These are phyloP conservation scores for Pseudozyma pruni DNA, from an alignment of 1,284 basidiomycete genomes.

Conservation along the genomic window DNA sequence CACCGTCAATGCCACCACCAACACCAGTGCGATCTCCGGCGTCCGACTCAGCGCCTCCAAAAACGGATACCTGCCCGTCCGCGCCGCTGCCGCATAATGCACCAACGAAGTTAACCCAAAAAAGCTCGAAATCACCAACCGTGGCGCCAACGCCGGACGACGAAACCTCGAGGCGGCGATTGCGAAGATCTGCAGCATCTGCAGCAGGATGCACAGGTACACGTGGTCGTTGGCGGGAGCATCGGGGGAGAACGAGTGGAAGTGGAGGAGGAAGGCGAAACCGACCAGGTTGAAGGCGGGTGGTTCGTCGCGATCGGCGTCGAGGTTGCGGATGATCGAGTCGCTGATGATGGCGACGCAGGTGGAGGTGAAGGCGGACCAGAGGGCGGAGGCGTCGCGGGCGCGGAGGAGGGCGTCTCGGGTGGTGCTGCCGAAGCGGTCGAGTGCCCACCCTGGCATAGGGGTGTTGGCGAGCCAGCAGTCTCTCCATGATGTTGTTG, in stretches of 20 bases:
- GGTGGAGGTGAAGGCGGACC: slow-evolving; percentile 48
- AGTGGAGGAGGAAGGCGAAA: slow-evolving; percentile 59
- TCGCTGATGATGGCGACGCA: slow-evolving; percentile 47
- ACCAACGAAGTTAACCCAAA: slow-evolving; percentile 47
- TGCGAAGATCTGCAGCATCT: slow-evolving; percentile 53
- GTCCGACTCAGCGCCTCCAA: slow-evolving; percentile 54
- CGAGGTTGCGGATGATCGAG: slow-evolving; percentile 46
- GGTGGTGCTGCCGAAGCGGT: slow-evolving; percentile 32
- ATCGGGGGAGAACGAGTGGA: slow-evolving; percentile 52
- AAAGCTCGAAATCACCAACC: slow-evolving; percentile 49
- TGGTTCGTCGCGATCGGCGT: slow-evolving; percentile 52
- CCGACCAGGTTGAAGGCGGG: slow-evolving; percentile 62
- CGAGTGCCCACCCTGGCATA: slow-evolving; percentile 32
- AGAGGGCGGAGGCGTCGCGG: slow-evolving; percentile 41
- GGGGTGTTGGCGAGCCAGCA: slow-evolving; percentile 41
- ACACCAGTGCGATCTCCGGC: slow-evolving; percentile 49
- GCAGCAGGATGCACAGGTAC: slow-evolving; percentile 56
- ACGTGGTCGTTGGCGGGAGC: slow-evolving; percentile 56
- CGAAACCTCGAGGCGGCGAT: slow-evolving; percentile 36
- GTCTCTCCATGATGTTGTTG: slow-evolving; percentile 30
- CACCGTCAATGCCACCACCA: slow-evolving; percentile 54
- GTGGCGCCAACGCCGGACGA: slow-evolving; percentile 37
- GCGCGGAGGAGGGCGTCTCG: slow-evolving; percentile 37
- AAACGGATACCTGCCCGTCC: slow-evolving; percentile 52
- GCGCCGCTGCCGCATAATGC: slow-evolving; percentile 50